phyloP scores from a whole-genome alignment of 2,329 filamentous ascomycete genomes.

The Penicillium sp. region DNA sequence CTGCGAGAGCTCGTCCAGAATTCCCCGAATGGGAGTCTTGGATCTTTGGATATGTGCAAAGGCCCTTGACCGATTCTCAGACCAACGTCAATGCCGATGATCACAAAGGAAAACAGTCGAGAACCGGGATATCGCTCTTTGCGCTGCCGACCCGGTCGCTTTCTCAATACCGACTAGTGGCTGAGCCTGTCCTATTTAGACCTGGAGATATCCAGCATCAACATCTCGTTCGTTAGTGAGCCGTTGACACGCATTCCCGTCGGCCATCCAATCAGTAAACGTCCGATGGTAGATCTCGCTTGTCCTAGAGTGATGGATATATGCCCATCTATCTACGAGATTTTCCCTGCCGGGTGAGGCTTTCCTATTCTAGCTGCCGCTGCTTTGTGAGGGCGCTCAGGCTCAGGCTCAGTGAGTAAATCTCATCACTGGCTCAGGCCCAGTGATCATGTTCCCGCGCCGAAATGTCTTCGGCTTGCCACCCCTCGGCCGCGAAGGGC shows the following conservation, averaged over 20 bases:
- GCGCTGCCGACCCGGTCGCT: no score
- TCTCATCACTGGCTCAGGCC: no score
- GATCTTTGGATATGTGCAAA: background rate
- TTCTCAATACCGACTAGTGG: no score
- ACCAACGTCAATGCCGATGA: background rate
- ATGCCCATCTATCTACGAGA: background rate
- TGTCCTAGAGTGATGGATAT: no score
- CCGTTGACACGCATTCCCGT: background rate
- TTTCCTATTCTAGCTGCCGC: background rate
- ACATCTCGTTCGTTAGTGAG: background rate
- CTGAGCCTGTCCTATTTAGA: no score
- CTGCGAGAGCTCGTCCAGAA: background rate
- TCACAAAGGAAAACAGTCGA: background rate
- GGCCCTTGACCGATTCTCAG: background rate
- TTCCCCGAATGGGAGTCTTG: background rate
- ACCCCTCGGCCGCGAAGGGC: no score
- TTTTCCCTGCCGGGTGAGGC: background rate
- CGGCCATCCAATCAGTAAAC: background rate
- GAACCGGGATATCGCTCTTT: no score
- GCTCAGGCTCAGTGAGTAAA: background rate
- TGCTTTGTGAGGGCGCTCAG: background rate
- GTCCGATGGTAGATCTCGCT: no score
- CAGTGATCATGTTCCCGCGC: no score
- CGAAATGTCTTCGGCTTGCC: no score
- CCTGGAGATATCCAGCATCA: no score